These are phyloP conservation scores for Ambrosia artemisiifolia DNA, from an alignment of 129 eudicot genomes.

Conservation along the genomic window DNA sequence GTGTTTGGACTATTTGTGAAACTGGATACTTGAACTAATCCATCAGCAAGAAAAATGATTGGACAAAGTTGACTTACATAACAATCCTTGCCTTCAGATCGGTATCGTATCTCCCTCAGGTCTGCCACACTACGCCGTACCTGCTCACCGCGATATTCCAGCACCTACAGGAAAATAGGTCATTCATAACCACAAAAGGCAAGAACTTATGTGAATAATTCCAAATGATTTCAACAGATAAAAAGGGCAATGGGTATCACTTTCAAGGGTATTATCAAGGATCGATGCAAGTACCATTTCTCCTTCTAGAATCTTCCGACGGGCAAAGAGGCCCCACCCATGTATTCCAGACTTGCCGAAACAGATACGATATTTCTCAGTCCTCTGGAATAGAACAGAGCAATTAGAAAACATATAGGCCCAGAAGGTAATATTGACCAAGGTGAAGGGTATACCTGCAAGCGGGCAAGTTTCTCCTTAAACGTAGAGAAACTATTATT, in stretches of 20 bases:
- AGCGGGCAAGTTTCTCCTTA: slow-evolving; percentile 51
- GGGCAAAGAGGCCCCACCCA: slow-evolving; percentile 98
- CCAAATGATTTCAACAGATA: not conserved
- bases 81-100: slow-evolving; percentile 52
- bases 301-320: slow-evolving; percentile 76
- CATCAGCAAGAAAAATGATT: not conserved
- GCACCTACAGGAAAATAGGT: slow-evolving; percentile 19
- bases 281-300: slow-evolving; percentile 58
- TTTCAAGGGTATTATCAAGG: not conserved
- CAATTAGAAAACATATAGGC: slow-evolving; percentile 9
- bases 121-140: slow-evolving; percentile 47
- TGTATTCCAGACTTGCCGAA: slow-evolving; percentile 92
- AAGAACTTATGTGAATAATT: not conserved
- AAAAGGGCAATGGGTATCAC: not conserved
- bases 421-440: not conserved
- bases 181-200: not conserved
- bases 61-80: slow-evolving; percentile 37
- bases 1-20: not conserved
- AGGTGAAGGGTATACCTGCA: slow-evolving; percentile 44
- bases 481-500: slow-evolving; percentile 44
- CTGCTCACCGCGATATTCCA: slow-evolving; percentile 42
- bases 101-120: slow-evolving; percentile 47
- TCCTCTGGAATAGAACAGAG: slow-evolving; percentile 43
- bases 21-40: not conserved
- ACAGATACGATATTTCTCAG: slow-evolving; percentile 66